Percentiles rank a stretch among this genome's conserved stretches.
Evolutionary conservation across 495 filamentous ascomycete species (phyloP).

Genomic region (Penicillium herquei): DNA sequence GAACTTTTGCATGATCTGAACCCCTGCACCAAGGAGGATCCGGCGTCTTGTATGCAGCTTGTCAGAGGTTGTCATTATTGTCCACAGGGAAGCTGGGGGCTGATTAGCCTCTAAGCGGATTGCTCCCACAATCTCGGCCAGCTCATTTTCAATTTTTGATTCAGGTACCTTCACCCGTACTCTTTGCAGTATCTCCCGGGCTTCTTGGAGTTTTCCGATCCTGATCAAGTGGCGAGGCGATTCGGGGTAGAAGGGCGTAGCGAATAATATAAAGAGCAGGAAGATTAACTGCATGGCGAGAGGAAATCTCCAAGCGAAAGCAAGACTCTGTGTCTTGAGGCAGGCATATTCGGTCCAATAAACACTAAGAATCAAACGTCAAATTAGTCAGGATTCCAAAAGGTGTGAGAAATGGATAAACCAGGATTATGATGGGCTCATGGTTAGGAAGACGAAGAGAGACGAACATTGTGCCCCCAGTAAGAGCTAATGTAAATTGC

Average conservation of each 20-base stretch:
- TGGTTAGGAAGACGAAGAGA: constrained; percentile 40
- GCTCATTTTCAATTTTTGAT: constrained; percentile 22
- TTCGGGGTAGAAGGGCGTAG: constrained; percentile 47
- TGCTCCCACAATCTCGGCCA: constrained; percentile 23
- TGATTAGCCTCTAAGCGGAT: constrained; percentile 20
- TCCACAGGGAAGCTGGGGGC: constrained; percentile 17
- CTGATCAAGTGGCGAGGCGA: constrained; percentile 54
- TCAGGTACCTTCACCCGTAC: constrained; percentile 21
- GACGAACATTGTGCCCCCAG: constrained; percentile 34
- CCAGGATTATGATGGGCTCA: no score
- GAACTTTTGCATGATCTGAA: constrained; percentile 47
- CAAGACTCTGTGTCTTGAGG: constrained; percentile 28
- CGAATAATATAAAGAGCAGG: constrained; percentile 16
- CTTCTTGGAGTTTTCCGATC: constrained; percentile 47
- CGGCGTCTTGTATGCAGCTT: constrained; percentile 37
- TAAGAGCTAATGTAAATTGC: constrained; percentile 20
- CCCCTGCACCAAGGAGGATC: constrained; percentile 43
- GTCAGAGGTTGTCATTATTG: constrained; percentile 17
- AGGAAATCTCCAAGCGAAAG: constrained; percentile 36
- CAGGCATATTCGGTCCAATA: constrained; percentile 56
- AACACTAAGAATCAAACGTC: constrained; percentile 27
- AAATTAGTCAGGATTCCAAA: background rate
- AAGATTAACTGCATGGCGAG: constrained; percentile 35
- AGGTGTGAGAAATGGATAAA: background rate
- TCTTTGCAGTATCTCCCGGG: constrained; percentile 22